A percentile compares a stretch with the other conserved stretches of the same genome.
These are phyloP conservation scores for Trichoderma arundinaceum DNA, from an alignment of 2,329 filamentous ascomycete species.

Conservation along the genomic window DNA sequence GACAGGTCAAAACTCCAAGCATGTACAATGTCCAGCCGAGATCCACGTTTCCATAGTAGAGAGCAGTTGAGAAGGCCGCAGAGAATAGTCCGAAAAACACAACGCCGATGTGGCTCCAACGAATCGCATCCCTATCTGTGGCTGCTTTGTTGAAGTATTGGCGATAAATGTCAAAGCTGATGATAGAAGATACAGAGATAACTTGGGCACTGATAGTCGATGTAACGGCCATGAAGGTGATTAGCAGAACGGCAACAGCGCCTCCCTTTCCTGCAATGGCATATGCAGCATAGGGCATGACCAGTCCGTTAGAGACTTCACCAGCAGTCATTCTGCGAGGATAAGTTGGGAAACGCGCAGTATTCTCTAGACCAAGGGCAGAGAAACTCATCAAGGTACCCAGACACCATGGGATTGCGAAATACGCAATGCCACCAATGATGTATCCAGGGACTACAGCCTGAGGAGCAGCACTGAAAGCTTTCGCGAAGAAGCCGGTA, in stretches of 20 bases:
- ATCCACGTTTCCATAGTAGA: constrained; percentile 60
- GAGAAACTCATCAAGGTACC: constrained; percentile 58
- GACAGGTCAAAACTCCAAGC: constrained; percentile 59
- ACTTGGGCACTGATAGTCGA: constrained; percentile 59
- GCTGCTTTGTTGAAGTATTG: constrained; percentile 55
- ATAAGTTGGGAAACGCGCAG: constrained; percentile 58
- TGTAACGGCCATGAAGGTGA: constrained; percentile 80
- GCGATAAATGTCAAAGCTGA: constrained; percentile 60
- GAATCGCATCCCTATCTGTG: constrained; percentile 55
- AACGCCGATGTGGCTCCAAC: constrained; percentile 58
- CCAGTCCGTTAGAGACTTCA: constrained; percentile 71
- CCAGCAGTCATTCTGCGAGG: constrained; percentile 60
- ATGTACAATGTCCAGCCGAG: constrained; percentile 61
- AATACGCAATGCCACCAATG: constrained; percentile 59
- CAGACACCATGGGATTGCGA: constrained; percentile 59
- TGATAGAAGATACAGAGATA: constrained; percentile 59
- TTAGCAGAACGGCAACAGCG: constrained; percentile 68
- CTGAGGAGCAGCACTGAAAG: constrained; percentile 53
- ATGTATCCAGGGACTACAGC: constrained; percentile 60
- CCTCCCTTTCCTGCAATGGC: constrained; percentile 73
- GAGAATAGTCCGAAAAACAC: constrained; percentile 58
- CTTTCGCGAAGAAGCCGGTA: constrained; percentile 46
- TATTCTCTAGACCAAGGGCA: constrained; percentile 53
- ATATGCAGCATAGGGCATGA: constrained; percentile 72
- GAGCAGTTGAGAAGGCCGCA: constrained; percentile 56